These are phyloP conservation scores for Magnusiomyces paraingens DNA, from an alignment of 1,139 yeast genomes.

Conservation along the genomic window DNA sequence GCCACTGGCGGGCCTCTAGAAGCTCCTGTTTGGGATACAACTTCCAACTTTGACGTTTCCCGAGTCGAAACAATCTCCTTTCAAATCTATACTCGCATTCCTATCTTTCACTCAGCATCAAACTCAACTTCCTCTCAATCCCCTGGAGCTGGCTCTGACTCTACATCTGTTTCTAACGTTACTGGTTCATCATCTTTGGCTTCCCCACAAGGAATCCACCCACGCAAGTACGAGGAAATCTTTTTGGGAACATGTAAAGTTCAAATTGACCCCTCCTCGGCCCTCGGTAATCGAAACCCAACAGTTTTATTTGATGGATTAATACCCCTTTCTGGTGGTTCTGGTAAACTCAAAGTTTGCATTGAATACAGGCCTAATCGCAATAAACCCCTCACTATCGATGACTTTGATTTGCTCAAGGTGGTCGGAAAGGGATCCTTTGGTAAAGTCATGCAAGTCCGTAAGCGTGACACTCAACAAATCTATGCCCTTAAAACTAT, in stretches of 20 bases:
- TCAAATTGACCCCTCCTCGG: conserved; percentile 17
- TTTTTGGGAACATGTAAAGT: conserved; percentile 35
- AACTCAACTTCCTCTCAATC: conserved; percentile 5
- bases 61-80: conserved; percentile 53
- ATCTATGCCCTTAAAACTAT: conserved; percentile 91
- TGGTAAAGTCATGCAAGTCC: conserved; percentile 98
- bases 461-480: conserved; percentile 89
- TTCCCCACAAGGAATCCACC: background rate
- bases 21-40: conserved; percentile 72
- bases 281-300: conserved; percentile 5
- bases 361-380: conserved; percentile 71
- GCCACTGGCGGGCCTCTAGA: conserved; percentile 67
- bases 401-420: conserved; percentile 85
- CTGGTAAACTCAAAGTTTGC: conserved; percentile 47
- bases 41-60: conserved; percentile 87
- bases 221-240: conserved; percentile 27
- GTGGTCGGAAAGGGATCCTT: conserved; percentile 97
- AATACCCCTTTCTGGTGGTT: conserved; percentile 29
- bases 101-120: conserved; percentile 22
- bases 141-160: conserved; percentile 5
- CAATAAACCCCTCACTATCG: conserved; percentile 64
- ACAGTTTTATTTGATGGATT: conserved; percentile 10
- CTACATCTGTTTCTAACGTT: background rate
- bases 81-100: conserved; percentile 75
- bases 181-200: background rate